Conservation (phyloP, 1,284 basidiomycete species). For the Boletus calvinii region DNA sequence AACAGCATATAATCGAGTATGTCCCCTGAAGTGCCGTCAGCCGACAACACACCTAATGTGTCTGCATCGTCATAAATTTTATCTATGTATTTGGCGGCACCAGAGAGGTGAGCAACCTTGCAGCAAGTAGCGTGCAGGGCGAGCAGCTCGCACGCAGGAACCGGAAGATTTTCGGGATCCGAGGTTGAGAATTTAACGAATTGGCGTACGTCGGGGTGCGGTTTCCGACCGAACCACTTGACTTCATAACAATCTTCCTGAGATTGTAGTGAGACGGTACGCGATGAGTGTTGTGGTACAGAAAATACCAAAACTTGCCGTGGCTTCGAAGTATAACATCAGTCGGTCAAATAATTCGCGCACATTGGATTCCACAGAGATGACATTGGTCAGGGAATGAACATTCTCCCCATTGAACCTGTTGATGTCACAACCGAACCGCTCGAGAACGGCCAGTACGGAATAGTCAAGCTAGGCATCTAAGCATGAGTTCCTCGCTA, state of each 20-base stretch:
- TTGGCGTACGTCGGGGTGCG: neutral
- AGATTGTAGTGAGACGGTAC: neutral
- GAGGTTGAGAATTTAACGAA: neutral
- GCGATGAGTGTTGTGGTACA: neutral
- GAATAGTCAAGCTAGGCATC: conserved; percentile 1
- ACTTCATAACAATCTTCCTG: neutral
- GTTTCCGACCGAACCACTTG: neutral
- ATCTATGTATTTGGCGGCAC: conserved; percentile 7
- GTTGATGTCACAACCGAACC: neutral
- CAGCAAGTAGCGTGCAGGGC: conserved; percentile 7
- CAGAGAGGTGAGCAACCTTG: conserved; percentile 8
- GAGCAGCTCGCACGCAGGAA: conserved; percentile 1
- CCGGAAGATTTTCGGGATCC: neutral
- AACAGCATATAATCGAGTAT: neutral
- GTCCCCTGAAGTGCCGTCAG: neutral
- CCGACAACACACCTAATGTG: neutral
- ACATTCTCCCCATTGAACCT: conserved; percentile 1
- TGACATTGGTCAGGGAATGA: conserved; percentile 11
- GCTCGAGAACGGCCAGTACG: neutral
- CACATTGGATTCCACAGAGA: neutral
- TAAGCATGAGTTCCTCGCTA: neutral
- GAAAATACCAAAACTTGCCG: neutral
- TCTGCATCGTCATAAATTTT: neutral
- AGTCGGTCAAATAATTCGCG: neutral
- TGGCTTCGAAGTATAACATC: conserved; percentile 2